phyloP scores from a whole-genome alignment of 2,329 filamentous ascomycete species.

The Beauveria asiatica region DNA sequence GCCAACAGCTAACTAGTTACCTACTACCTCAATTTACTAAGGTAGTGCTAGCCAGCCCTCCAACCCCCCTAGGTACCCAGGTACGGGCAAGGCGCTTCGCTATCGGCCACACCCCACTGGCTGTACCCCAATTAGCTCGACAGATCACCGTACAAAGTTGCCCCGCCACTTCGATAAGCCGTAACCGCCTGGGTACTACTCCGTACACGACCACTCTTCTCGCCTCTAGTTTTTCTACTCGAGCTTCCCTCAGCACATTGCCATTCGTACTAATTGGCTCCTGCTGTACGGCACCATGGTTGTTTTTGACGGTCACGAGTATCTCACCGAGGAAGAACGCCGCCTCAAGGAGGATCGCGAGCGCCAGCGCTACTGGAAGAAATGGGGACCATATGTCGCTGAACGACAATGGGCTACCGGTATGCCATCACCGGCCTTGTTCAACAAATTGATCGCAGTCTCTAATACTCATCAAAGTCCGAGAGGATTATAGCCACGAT shows the following conservation, averaged over 20 bases:
- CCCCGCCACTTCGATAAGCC: constrained; percentile 11
- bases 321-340: constrained; percentile 82
- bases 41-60: background rate
- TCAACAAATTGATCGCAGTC: background rate
- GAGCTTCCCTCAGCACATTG: background rate
- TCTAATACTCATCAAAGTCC: constrained; percentile 39
- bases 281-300: constrained; percentile 56
- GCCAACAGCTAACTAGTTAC: no score
- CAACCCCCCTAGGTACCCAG: background rate
- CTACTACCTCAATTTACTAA: no score
- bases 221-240: background rate
- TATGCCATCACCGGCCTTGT: constrained; percentile 25
- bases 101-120: background rate
- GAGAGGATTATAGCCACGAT: constrained; percentile 83
- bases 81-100: background rate
- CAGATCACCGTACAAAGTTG: constrained; percentile 5
- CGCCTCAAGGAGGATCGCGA: constrained; percentile 79
- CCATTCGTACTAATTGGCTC: background rate
- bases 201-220: background rate
- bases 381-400: constrained; percentile 90
- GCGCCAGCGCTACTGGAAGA: constrained; percentile 90
- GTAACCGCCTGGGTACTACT: background rate
- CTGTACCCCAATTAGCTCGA: background rate
- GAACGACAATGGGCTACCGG: constrained; percentile 95
- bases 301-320: constrained; percentile 78